Base-by-base conservation (phyloP, 495 filamentous ascomycete genomes). In the Penicillium pulvis region DNA sequence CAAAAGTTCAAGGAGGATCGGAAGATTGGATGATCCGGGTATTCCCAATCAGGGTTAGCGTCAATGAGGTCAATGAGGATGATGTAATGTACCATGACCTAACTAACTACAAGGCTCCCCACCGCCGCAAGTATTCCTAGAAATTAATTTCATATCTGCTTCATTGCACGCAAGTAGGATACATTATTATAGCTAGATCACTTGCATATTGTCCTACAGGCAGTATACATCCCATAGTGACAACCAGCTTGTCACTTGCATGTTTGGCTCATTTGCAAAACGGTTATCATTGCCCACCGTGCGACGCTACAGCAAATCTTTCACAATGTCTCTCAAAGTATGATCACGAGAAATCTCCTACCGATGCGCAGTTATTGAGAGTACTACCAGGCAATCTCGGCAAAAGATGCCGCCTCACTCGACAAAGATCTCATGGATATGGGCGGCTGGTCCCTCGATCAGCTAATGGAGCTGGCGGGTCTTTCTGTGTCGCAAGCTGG, bases 391-490 rank as follows among this genome's bases (percentile, higher is more conserved):
- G 93, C 91, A 33, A 83, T 97, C 55, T 89, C 87, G 0, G 89
- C 92, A 31, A 92, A 93, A 72, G 90, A 91, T 65, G 93, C 94
- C 3, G 87, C 89, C 0, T 88, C 89, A 35, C 84, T 98, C 4
- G 94, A 98, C 71, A 85, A 89, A 71, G 94, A 98, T 64, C 86
- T 98, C 43, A 98, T 98, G 94, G 89, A 85, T 71, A 80, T 85
- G 19, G 93, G 95, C 4, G 94, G 89, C 20, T 98, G 93, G 78
- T 96, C 92, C 3, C 81, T 98, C 42, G 94, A 98, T 72, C 94
- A 98, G 71, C 78, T 98, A 52, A 98, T 98, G 94, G 94, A 98
- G 69, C 78, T 98, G 3, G 94, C 94, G 31, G 94, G 94, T 0
- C 79, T 97, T 1, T 92, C 93, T 2, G 94, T 98, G 3, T 92